These are phyloP conservation scores for Globisporangium mamillatum DNA, from an alignment of 352 stramenopile genomes.

Conservation along the genomic window DNA sequence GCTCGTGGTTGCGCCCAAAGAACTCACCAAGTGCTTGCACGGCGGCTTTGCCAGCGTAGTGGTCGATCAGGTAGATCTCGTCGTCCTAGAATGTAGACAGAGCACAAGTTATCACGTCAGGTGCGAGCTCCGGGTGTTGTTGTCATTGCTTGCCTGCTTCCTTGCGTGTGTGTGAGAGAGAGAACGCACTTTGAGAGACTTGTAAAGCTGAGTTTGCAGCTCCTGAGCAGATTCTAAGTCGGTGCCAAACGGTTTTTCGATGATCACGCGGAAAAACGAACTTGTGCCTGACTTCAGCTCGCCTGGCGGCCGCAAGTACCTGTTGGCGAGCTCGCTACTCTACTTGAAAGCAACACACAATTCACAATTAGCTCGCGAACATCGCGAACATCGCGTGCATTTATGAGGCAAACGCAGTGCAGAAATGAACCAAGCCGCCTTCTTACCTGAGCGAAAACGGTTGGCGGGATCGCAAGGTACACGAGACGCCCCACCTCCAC, in stretches of 20 bases:
- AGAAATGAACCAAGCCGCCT: too few species aligned
- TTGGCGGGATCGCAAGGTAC: constrained; percentile 77
- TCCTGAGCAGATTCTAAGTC: constrained; percentile 47
- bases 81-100: constrained; percentile 29
- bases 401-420: background rate
- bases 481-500: constrained; percentile 49
- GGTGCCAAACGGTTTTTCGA: constrained; percentile 81
- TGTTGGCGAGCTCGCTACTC: constrained; percentile 32
- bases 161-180: too few species aligned
- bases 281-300: background rate
- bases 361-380: background rate
- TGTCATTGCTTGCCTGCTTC: too few species aligned
- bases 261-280: constrained; percentile 63
- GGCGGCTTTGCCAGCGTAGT: constrained; percentile 81
- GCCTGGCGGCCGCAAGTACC: constrained; percentile 24
- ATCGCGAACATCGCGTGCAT: background rate
- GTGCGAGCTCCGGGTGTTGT: background rate
- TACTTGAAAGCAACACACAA: constrained; percentile 5
- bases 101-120: background rate
- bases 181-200: constrained; percentile 31
- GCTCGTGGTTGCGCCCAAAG: constrained; percentile 40
- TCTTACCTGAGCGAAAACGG: constrained; percentile 56
- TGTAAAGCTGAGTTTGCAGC: constrained; percentile 38
- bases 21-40: constrained; percentile 56
- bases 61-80: constrained; percentile 84